Evolutionary conservation across 2,329 filamentous ascomycete genomes (phyloP).

Genomic region (Pseudogymnoascus sp.): DNA sequence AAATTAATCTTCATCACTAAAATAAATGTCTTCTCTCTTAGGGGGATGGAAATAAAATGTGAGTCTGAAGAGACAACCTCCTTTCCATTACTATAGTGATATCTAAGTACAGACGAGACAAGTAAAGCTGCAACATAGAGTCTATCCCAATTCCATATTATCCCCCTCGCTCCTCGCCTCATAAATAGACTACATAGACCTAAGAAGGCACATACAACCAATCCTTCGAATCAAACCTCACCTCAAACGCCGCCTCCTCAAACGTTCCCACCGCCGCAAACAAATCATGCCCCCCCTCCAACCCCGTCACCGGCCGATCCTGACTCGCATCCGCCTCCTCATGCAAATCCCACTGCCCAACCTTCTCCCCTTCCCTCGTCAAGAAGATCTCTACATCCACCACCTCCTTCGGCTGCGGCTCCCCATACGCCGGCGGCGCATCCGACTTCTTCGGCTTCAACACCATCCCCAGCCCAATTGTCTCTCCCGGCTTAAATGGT

Average conservation of each 20-base stretch:
- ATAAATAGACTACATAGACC: neutral
- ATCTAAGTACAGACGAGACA: neutral
- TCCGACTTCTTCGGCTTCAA: slow-evolving; percentile 33
- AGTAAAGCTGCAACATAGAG: neutral
- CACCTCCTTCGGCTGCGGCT: slow-evolving; percentile 17
- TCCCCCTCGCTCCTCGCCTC: neutral
- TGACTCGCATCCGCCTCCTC: slow-evolving; percentile 62
- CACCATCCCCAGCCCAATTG: slow-evolving; percentile 65
- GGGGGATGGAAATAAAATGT: neutral
- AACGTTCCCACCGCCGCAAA: slow-evolving; percentile 66
- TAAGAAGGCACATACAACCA: slow-evolving; percentile 46
- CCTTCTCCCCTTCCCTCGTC: slow-evolving; percentile 55
- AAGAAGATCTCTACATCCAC: slow-evolving; percentile 59
- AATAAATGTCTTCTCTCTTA: too few relatives aligned
- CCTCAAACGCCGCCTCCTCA: slow-evolving; percentile 60
- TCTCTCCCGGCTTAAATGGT: slow-evolving; percentile 58
- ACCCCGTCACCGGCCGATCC: slow-evolving; percentile 55
- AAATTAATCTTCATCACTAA: too few relatives aligned
- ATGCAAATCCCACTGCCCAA: slow-evolving; percentile 63
- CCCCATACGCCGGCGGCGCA: slow-evolving; percentile 27
- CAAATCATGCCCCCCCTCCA: slow-evolving; percentile 66
- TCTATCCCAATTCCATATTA: neutral
- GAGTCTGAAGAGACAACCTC: neutral
- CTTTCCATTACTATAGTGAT: neutral
- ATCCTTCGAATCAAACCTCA: slow-evolving; percentile 50